phyloP scores from a whole-genome alignment of 805 yeast species.

The Candida coleopterorum region DNA sequence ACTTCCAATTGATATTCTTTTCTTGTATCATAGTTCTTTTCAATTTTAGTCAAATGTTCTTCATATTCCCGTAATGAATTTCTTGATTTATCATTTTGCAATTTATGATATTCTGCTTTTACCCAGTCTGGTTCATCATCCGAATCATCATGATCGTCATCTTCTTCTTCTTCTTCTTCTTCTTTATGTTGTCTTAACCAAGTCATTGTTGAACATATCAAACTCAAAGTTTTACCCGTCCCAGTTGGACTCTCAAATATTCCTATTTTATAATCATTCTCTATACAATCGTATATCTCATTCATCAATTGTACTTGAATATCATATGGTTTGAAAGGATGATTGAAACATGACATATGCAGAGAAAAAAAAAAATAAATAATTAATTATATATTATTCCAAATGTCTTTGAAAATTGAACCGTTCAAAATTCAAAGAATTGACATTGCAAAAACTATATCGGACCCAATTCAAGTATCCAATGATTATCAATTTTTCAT shows the following conservation, averaged over 20 bases:
- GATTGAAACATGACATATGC: conserved; percentile 43
- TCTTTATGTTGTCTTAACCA: conserved; percentile 53
- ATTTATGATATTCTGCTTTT: conserved; percentile 29
- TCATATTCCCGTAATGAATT: conserved; percentile 36
- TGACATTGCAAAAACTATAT: conserved; percentile 11
- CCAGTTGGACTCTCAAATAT: conserved; percentile 94
- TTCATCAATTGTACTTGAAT: conserved; percentile 78
- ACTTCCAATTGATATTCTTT: conserved; percentile 13
- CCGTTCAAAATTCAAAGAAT: conserved; percentile 10
- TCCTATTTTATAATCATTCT: conserved; percentile 57
- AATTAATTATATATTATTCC: not conserved
- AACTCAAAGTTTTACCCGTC: conserved; percentile 84
- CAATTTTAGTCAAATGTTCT: conserved; percentile 30
- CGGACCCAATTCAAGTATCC: conserved; percentile 31
- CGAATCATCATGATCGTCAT: conserved; percentile 36
- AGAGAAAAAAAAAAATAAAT: not conserved
- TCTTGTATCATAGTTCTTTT: conserved; percentile 16
- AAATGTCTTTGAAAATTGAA: not conserved
- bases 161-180: conserved; percentile 2
- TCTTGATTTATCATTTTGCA: conserved; percentile 24
- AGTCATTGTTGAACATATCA: conserved; percentile 79
- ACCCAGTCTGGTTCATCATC: conserved; percentile 66
- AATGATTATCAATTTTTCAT: conserved; percentile 32
- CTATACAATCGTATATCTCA: conserved; percentile 61
- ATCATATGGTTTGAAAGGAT: conserved; percentile 77